These are phyloP conservation scores for Eragrostis tef DNA, from an alignment of 202 grass and related monocot species.

Conservation along the genomic window DNA sequence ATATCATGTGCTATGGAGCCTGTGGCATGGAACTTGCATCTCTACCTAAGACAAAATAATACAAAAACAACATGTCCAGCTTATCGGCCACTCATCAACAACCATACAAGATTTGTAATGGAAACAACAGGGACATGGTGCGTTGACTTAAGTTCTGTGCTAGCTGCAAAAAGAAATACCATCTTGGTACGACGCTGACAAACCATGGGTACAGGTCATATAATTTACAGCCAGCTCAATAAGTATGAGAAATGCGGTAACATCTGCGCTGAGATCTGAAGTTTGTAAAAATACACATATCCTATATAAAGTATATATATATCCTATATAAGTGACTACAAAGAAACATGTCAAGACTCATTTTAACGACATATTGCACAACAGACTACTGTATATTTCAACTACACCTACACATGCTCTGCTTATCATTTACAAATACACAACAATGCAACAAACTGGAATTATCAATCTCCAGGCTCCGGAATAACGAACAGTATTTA, in stretches of 20 bases:
- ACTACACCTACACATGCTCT: background rate
- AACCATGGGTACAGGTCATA: background rate
- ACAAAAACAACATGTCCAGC: background rate
- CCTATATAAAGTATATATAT: background rate
- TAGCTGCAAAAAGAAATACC: background rate
- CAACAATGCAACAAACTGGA: background rate
- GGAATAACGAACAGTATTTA: background rate
- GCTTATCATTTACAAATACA: background rate
- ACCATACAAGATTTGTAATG: slow-evolving; percentile 20
- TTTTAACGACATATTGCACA: background rate
- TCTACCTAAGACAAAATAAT: background rate
- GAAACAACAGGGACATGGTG: background rate
- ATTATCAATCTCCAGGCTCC: background rate
- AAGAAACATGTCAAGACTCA: slow-evolving; percentile 3
- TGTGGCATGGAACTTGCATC: background rate
- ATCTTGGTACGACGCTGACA: background rate
- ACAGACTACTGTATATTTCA: background rate
- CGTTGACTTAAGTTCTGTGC: background rate
- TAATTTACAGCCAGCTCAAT: background rate
- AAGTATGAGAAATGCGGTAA: slow-evolving; percentile 15
- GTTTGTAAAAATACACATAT: slow-evolving; percentile 9
- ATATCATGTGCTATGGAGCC: background rate
- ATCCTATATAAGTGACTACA: background rate
- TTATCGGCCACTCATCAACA: slow-evolving; percentile 11
- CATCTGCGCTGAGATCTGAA: background rate